Base-by-base conservation (phyloP, 169 alveolate species). In the Babesia divergens region DNA sequence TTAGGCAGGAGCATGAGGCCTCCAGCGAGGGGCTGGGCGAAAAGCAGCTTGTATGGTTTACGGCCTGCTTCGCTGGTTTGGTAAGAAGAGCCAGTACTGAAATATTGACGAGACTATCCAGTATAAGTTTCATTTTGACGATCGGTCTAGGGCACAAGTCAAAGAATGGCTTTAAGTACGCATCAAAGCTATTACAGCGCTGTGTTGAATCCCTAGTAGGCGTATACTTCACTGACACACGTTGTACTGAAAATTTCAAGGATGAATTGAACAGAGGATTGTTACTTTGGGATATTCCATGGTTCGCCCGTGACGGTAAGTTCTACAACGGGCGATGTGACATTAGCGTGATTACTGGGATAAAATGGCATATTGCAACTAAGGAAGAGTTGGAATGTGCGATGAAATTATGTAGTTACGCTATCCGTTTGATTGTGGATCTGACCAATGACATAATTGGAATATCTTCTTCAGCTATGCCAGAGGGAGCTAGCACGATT, bases 121-220 rank as follows among this genome's bases (percentile, higher is more conserved):
- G 14, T 7, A 13, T 55, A 9, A 35, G 44, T 29, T 59, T 24
- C 35, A 59, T 77, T 37, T 16, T 58, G 18, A 65, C 40, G n/a
- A 35, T 64, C 16, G 86, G 86, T 5, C 38, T 77, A 26, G 6
- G 42, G 26, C 68, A 67, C 69, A 52, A 67, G 32, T 35, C 74
- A 0, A 77, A 77, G 20, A 35, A 49, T 16, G 82, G n/a, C 11
- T 77, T 66, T 43, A 77, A 77, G 47, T 14, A 18, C 34, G 22
- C 75, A 11, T 53, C 74, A 4, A 77, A 77, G 60, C 53, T 77
- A 28, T 26, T 77, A 20, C 68, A 68, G 22, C 49, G 86, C 34
- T 53, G 64, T 37, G 49, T 52, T 0, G 60, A 77, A 18, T 31
- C 68, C 16, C 24, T 77, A 29, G 14, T 31, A 8, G 65, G 70